Percentiles rank a stretch among this genome's conserved stretches.
Conservation (phyloP, 345 rosid species). For the Bretschneidera sinensis region DNA sequence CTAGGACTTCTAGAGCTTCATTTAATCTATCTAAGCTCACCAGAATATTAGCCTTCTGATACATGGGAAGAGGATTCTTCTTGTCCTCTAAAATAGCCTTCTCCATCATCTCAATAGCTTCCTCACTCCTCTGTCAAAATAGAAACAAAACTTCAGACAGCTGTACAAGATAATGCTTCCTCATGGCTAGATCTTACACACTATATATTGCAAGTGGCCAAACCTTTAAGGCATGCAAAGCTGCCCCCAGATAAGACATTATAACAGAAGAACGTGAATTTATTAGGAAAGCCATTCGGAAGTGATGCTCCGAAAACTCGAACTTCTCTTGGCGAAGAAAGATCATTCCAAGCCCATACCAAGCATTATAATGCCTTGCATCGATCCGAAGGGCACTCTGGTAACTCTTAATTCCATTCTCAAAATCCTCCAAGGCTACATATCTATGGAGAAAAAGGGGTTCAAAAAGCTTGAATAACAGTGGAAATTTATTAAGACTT, state of each 20-base stretch:
- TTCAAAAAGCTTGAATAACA: slow-evolving; percentile 10
- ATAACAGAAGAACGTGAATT: slow-evolving; percentile 90
- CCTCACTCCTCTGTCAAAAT: slow-evolving; percentile 68
- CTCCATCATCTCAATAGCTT: slow-evolving; percentile 91
- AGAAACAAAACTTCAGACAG: slow-evolving; percentile 8
- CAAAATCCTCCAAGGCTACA: slow-evolving; percentile 90
- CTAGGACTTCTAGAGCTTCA: slow-evolving; percentile 86
- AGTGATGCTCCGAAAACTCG: slow-evolving; percentile 95
- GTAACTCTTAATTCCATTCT: slow-evolving; percentile 88
- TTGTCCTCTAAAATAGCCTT: slow-evolving; percentile 80
- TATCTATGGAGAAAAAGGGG: slow-evolving; percentile 44
- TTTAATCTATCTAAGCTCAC: slow-evolving; percentile 68
- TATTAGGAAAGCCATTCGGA: slow-evolving; percentile 79
- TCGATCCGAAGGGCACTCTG: slow-evolving; percentile 88
- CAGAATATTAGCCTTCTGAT: slow-evolving; percentile 89
- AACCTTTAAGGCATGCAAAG: slow-evolving; percentile 85
- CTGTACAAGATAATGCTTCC: neutral
- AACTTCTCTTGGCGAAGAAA: slow-evolving; percentile 92
- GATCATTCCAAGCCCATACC: slow-evolving; percentile 98
- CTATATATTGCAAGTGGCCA: neutral
- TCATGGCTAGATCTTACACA: slow-evolving; percentile 5
- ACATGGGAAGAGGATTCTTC: slow-evolving; percentile 97
- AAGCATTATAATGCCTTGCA: slow-evolving; percentile 88
- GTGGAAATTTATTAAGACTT: slow-evolving; percentile 11
- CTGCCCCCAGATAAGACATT: slow-evolving; percentile 91